These are phyloP conservation scores for Selenicereus undatus DNA, from an alignment of 148 eudicot species.

Conservation along the genomic window DNA sequence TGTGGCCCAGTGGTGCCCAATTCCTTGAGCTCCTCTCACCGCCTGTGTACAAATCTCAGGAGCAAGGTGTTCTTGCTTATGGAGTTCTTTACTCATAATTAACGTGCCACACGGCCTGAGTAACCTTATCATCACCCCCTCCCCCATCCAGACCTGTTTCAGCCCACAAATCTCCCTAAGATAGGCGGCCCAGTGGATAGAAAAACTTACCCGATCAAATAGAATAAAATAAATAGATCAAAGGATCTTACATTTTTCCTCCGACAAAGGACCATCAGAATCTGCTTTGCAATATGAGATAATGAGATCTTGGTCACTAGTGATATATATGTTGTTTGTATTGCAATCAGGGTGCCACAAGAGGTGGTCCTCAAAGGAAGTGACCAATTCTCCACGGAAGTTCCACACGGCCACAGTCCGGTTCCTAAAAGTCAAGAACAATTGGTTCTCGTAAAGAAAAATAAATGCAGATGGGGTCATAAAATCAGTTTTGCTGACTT, in stretches of 20 bases:
- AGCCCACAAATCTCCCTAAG: no score
- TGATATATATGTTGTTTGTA: conserved; percentile 93
- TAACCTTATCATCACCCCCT: no score
- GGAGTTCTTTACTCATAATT: no score
- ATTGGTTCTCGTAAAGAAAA: conserved; percentile 88
- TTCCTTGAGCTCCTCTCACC: no score
- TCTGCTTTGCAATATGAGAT: conserved; percentile 97
- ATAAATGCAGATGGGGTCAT: conserved; percentile 99
- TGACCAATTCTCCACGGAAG: conserved; percentile 93
- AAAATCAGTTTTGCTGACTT: conserved; percentile 88
- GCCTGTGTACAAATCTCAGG: no score
- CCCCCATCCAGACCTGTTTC: no score
- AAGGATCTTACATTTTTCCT: conserved; percentile 59
- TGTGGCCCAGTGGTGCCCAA: no score
- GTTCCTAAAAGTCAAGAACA: conserved; percentile 85
- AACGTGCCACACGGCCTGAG: no score
- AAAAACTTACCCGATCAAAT: no score
- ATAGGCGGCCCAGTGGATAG: no score
- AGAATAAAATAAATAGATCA: not conserved
- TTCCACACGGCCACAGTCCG: conserved; percentile 98
- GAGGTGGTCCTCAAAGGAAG: conserved; percentile 96
- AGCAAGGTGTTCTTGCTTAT: no score
- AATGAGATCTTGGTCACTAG: conserved; percentile 96
- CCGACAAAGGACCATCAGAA: conserved; percentile 62
- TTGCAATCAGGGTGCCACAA: conserved; percentile 99